These are phyloP conservation scores for Neurospora cerealis DNA, from an alignment of 495 filamentous ascomycete genomes.

Conservation along the genomic window DNA sequence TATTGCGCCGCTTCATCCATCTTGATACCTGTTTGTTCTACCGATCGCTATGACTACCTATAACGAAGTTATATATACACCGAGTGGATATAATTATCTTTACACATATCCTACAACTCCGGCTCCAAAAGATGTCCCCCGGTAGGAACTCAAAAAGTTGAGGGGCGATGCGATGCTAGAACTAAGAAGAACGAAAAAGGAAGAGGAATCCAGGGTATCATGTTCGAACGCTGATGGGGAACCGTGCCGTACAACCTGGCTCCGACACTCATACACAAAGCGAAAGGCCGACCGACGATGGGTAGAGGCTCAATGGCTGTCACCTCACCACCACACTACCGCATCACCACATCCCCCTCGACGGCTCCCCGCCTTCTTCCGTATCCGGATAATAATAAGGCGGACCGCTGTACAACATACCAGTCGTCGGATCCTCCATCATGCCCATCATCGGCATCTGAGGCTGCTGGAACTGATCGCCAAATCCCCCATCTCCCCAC, in stretches of 20 bases:
- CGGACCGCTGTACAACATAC: not conserved
- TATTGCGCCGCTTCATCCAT: not conserved
- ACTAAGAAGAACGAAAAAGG: not conserved
- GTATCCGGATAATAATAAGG: not conserved
- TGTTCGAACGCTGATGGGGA: not conserved
- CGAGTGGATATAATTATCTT: not conserved
- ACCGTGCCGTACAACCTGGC: not conserved
- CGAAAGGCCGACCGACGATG: not conserved
- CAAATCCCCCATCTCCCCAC: not conserved
- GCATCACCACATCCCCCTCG: not conserved
- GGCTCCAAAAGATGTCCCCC: not conserved
- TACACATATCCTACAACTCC: not conserved
- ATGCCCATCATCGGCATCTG: constrained; percentile 1
- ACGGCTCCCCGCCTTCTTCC: not conserved
- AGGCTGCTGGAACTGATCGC: constrained; percentile 1
- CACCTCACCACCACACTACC: not conserved
- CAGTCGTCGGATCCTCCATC: not conserved
- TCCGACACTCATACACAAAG: not conserved
- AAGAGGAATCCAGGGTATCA: not conserved
- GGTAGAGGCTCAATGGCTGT: not conserved
- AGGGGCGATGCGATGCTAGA: not conserved
- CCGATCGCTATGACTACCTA: not conserved
- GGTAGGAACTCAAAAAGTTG: not conserved
- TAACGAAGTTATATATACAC: not conserved
- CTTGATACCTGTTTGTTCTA: not conserved